A percentile compares a stretch with the other conserved stretches of the same genome.
These are phyloP conservation scores for Epichloe uncinata DNA, from an alignment of 2,329 filamentous ascomycete species.

Conservation along the genomic window DNA sequence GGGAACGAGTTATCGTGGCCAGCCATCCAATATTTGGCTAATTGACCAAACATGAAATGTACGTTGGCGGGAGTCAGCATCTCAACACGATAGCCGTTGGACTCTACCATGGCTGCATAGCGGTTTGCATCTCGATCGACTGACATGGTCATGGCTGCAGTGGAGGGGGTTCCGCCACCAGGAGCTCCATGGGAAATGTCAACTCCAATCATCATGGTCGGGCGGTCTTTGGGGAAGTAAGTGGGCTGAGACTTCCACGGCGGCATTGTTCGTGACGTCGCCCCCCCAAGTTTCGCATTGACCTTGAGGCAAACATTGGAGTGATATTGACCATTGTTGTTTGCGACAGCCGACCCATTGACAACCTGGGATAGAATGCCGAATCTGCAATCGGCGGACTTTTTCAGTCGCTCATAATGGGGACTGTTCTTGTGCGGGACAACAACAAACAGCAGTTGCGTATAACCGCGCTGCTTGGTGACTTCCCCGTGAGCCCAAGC, in stretches of 20 bases:
- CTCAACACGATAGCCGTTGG: constrained; percentile 72
- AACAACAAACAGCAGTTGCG: constrained; percentile 71
- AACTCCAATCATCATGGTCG: constrained; percentile 75
- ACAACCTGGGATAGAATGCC: constrained; percentile 77
- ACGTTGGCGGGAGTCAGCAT: constrained; percentile 60
- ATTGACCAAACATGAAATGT: constrained; percentile 47
- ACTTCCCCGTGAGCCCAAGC: constrained; percentile 28
- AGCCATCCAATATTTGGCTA: constrained; percentile 53
- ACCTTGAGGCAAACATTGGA: constrained; percentile 96
- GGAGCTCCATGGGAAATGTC: constrained; percentile 80
- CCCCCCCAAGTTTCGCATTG: constrained; percentile 86
- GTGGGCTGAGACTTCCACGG: constrained; percentile 19
- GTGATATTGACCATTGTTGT: constrained; percentile 68
- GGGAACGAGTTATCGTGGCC: constrained; percentile 36
- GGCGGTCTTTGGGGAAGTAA: constrained; percentile 29
- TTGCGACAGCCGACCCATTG: constrained; percentile 54
- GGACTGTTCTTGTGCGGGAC: constrained; percentile 57
- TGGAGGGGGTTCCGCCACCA: constrained; percentile 54
- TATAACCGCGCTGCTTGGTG: constrained; percentile 40
- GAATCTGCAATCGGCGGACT: constrained; percentile 71
- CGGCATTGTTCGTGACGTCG: constrained; percentile 40
- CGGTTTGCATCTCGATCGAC: constrained; percentile 57
- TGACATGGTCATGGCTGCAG: constrained; percentile 78
- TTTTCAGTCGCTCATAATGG: constrained; percentile 78
- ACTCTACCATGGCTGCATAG: constrained; percentile 68